phyloP scores from a whole-genome alignment of 306 rosid species.

The Cicer pinnatifidum region DNA sequence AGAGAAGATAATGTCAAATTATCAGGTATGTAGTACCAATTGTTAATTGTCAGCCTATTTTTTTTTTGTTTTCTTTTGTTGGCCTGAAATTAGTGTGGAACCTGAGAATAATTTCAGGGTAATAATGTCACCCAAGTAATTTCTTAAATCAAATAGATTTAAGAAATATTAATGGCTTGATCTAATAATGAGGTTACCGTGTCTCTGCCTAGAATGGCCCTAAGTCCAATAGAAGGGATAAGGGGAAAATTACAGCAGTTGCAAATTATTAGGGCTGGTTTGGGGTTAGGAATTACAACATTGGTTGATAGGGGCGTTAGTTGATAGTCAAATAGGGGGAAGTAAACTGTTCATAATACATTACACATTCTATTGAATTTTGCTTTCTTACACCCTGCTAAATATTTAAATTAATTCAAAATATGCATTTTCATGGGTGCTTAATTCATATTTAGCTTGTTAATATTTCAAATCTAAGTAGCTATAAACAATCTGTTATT shows the following conservation, averaged over 20 bases:
- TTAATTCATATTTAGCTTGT: constrained; percentile 7
- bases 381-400: constrained; percentile 7
- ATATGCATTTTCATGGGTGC: neutral
- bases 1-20: constrained; percentile 66
- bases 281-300: neutral
- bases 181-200: constrained; percentile 8
- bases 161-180: constrained; percentile 17
- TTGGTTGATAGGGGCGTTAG: neutral
- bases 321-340: neutral
- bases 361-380: constrained; percentile 13
- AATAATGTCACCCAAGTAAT: constrained; percentile 16
- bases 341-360: neutral
- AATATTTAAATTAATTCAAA: neutral
- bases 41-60: constrained; percentile 8
- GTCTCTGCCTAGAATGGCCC: neutral
- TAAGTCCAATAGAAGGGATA: neutral
- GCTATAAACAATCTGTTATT: neutral
- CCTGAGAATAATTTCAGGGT: constrained; percentile 9
- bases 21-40: constrained; percentile 59
- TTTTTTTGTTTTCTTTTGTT: constrained; percentile 10
- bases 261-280: constrained; percentile 1
- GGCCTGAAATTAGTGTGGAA: constrained; percentile 25
- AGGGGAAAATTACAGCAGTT: neutral
- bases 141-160: constrained; percentile 16
- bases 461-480: constrained; percentile 22